Evolutionary conservation across 1,139 yeast genomes (phyloP).

Genomic region (Candida sp.): DNA sequence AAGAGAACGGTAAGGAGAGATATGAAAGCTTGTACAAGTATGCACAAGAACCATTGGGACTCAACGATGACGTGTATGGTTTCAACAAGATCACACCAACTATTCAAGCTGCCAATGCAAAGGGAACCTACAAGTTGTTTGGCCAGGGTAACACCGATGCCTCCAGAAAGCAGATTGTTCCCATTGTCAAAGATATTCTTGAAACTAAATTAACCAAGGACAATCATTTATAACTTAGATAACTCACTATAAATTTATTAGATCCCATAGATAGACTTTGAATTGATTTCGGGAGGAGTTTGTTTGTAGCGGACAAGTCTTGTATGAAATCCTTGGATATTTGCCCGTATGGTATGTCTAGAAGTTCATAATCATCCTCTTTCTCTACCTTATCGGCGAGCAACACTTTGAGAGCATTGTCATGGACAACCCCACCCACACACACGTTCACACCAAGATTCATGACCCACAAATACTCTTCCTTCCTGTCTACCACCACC

Average conservation of each 20-base stretch:
- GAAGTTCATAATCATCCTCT: slow-evolving; percentile 39
- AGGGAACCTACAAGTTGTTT: slow-evolving; percentile 30
- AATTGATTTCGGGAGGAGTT: slow-evolving; percentile 15
- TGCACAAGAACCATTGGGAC: slow-evolving; percentile 32
- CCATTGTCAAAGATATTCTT: slow-evolving; percentile 45
- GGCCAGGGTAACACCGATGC: slow-evolving; percentile 63
- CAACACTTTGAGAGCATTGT: slow-evolving; percentile 46
- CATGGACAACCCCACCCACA: slow-evolving; percentile 17
- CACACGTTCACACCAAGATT: slow-evolving; percentile 47
- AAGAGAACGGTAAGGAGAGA: slow-evolving; percentile 12
- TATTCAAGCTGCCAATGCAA: slow-evolving; percentile 13
- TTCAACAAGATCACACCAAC: slow-evolving; percentile 15
- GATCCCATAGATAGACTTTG: slow-evolving; percentile 12
- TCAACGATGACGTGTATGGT: slow-evolving; percentile 25
- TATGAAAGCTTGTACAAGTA: slow-evolving; percentile 29
- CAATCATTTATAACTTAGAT: slow-evolving; percentile 8
- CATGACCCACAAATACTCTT: slow-evolving; percentile 67
- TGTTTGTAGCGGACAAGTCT: slow-evolving; percentile 25
- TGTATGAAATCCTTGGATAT: slow-evolving; percentile 28
- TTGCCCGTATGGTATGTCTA: slow-evolving; percentile 27
- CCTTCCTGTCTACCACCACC: slow-evolving; percentile 65
- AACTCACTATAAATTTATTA: slow-evolving; percentile 13
- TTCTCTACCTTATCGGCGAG: slow-evolving; percentile 18
- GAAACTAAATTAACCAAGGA: slow-evolving; percentile 16
- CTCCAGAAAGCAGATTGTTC: slow-evolving; percentile 90